Base-by-base conservation (phyloP, 2,329 filamentous ascomycete species). In the Arthrobotrys sphaeroides region DNA sequence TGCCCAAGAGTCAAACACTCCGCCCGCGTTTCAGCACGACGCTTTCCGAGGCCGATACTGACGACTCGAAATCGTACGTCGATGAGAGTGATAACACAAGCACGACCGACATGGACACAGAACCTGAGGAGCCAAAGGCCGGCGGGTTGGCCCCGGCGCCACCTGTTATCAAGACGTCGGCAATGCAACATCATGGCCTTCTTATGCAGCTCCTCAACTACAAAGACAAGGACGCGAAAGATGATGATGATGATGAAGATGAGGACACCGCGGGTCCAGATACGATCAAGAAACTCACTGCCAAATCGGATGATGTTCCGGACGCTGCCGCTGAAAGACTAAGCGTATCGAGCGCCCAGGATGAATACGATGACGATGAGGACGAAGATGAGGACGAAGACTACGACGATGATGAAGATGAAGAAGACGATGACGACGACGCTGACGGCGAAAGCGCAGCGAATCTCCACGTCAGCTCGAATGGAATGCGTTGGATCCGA, bases 401-500 rank as follows among this genome's bases (percentile, higher is more conserved):
- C 0, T 94, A 98, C 80, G 94, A 93, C 33, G 94, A 97, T 81
- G 95, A 96, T 80, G 89, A 74, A 0, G 60, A 73, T 7, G 60
- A 73, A 3, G 45, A 74, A 1, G 77, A 78, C 3, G 79, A 78
- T 12, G 79, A 79, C 3, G 77, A 78, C 20, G 77, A 79, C 38
- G 62, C 60, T 16, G 77, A 77, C 3, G 77, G 77, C 3, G 79
- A 77, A 16, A 78, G 77, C 5, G 77, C 78, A 22, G 77, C 77
- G 53, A 68, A 75, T 22, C 74, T 79, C 10, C 78, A 78, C 31
- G 77, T 76, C 26, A 69, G 73, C 26, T 98, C 95, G 89, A 94
- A 96, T 78, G 94, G 97, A 77, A 91, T 94, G 84, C 96, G 97
- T 83, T 99, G 96, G 92, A 98, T 99, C 93, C 97, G 98, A 85